Base-by-base conservation (phyloP, 1,139 yeast species). In the Taphrina wiesneri region DNA sequence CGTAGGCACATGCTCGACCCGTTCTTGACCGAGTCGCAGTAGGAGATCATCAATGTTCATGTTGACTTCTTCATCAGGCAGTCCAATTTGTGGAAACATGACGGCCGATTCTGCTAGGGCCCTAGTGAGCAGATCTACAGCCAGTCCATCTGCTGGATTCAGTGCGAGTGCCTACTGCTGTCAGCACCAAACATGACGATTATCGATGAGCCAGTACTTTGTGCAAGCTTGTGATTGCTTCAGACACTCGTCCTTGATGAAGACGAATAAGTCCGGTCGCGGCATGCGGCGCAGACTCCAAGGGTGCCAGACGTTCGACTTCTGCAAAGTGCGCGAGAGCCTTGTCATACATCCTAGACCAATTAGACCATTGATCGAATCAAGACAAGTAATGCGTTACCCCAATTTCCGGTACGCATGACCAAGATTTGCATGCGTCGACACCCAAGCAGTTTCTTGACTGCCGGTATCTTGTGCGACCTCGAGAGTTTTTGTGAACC, bases 401-500 rank as follows among this genome's bases (percentile, higher is more conserved):
- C 67, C 86, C 66, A 85, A 76, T 65, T 90, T 82, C 67, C 98
- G 80, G 75, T 87, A 90, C 2, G 93, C 96, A 75, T 92, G 98
- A 0, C 97, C 99, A 68, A 93, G 79, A 75, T 95, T 95, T 23
- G 92, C 83, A 75, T 90, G 91, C 41, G 95, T 88, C 2, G 97
- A 88, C 0, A 87, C 80, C 90, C 96, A 89, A 0, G 95, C 88
- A 70, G 85, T 86, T 4, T 93, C 86, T 69, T 90, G 96, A 2
- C 93, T 84, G 72, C 87, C 88, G 68, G 89, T 79, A 68, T 82
- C 81, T 69, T 82, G 83, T 0, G 96, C 88, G 0, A 90, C 87
- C 13, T 82, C 81, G 46, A 89, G 78, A 0, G 98, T 98, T 71
- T 85, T 86, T 64, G 82, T 82, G 71, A 95, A 84, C 73, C 82